Conservation (phyloP, 331 rosid genomes). For the Quercus phellos region DNA sequence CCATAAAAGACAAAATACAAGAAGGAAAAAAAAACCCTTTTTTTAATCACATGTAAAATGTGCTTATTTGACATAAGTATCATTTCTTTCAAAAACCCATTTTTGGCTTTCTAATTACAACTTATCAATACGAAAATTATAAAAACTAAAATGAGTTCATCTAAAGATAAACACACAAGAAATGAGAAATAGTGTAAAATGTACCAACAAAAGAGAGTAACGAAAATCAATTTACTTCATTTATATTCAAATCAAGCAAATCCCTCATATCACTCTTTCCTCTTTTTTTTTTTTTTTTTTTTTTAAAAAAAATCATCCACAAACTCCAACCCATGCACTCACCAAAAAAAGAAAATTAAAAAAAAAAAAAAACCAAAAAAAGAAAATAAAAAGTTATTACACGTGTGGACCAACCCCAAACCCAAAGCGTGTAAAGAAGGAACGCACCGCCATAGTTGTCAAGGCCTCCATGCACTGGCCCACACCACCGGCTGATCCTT, state of each 20-base stretch:
- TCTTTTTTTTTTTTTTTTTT: neutral
- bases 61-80: neutral
- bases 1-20: too few relatives aligned
- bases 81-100: neutral
- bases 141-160: too few relatives aligned
- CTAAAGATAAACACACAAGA: too few relatives aligned
- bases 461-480: slow-evolving; percentile 93
- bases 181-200: too few relatives aligned
- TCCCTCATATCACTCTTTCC: neutral
- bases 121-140: too few relatives aligned
- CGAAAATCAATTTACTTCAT: slow-evolving; percentile 35
- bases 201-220: neutral
- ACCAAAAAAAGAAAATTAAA: slow-evolving; percentile 16
- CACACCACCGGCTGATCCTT: slow-evolving; percentile 90
- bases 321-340: slow-evolving; percentile 34
- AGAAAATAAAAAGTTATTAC: slow-evolving; percentile 9
- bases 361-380: accelerated
- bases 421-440: neutral
- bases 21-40: too few relatives aligned
- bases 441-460: slow-evolving; percentile 19
- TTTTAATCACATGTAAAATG: too few relatives aligned
- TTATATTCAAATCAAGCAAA: slow-evolving; percentile 42
- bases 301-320: slow-evolving; percentile 29
- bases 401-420: slow-evolving; percentile 38
- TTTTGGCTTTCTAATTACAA: too few relatives aligned